Percentiles rank a stretch among this genome's conserved stretches.
Evolutionary conservation across 2,329 filamentous ascomycete species (phyloP).

Genomic region (Byssoonygena ceratinophila): DNA sequence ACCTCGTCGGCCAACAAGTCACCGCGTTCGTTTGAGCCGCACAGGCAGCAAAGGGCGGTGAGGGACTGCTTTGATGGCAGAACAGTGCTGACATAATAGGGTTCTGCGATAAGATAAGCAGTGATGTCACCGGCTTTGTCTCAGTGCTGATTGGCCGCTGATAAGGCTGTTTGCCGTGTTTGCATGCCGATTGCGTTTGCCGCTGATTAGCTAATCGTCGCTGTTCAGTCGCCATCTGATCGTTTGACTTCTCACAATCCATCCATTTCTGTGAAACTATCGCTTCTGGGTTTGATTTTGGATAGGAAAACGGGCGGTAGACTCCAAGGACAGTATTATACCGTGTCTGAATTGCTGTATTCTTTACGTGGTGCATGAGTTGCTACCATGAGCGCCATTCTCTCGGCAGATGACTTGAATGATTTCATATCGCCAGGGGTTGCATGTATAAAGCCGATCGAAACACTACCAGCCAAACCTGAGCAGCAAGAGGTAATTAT

Average conservation of each 20-base stretch:
- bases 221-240: not conserved
- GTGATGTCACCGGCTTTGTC: not conserved
- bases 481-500: conserved; percentile 38
- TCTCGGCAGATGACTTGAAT: conserved; percentile 92
- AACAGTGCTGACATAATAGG: not conserved
- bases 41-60: not conserved
- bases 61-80: not conserved
- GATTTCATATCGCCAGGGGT: conserved; percentile 98
- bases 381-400: conserved; percentile 78
- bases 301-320: not conserved
- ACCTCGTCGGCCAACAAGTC: not conserved
- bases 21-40: not conserved
- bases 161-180: conserved; percentile 1
- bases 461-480: conserved; percentile 64
- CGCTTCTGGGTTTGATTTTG: not conserved
- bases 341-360: not conserved
- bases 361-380: not conserved
- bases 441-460: conserved; percentile 94
- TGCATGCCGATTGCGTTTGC: not conserved
- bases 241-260: not conserved
- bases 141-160: not conserved
- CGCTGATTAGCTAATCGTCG: conserved; percentile 3
- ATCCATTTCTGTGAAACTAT: not conserved
- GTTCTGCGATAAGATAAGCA: not conserved
- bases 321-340: not conserved